Base-by-base conservation (phyloP, 495 filamentous ascomycete species). In the Glonium stellatum region DNA sequence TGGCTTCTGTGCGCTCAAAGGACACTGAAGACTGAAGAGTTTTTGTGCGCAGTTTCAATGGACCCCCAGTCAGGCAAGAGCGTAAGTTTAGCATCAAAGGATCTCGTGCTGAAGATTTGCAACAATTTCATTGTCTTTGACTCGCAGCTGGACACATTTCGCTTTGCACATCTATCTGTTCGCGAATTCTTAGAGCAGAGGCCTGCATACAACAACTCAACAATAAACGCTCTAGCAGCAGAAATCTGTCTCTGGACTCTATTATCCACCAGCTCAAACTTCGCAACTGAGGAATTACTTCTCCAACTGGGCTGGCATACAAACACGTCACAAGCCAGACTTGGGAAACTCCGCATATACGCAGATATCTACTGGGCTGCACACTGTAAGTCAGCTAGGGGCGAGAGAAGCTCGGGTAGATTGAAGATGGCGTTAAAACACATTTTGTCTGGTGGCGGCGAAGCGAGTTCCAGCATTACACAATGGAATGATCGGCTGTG, bases 81-180 rank as follows among this genome's bases (percentile, higher is more conserved):
- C 13, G 15, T 11, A 21, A 70, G 62, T 49, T 70, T 1, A 71
- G 65, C 0, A 67, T 72, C 44, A 22, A 39, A 58, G 25, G 55
- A 42, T 11, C 55, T 58, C 39, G 55, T 42, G 21, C 34, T 58
- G 4, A 31, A 25, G 69, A 71, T 54, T 72, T 58, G 55, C 31
- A 35, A 58, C 13, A 58, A 58, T 48, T 49, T 58, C 13, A 23
- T 58, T 21, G 55, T 58, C 21, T 42, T 35, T 36, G 34, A 58
- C 25, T 39, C 39, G 4, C 69, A 58, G n/a, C 4, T 31, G 42
- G 55, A 39, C n/a, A 58, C 42, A 27, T 58, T 58, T 39, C 18
- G 55, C 34, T 58, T 58, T 18, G 55, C 39, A 0, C 55, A 58
- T 36, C 25, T 58, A 21, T 58, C 55, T 1, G 55, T 58, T 2